Conservation (phyloP, 495 filamentous ascomycete species). For the Elasticomyces elasticus region DNA sequence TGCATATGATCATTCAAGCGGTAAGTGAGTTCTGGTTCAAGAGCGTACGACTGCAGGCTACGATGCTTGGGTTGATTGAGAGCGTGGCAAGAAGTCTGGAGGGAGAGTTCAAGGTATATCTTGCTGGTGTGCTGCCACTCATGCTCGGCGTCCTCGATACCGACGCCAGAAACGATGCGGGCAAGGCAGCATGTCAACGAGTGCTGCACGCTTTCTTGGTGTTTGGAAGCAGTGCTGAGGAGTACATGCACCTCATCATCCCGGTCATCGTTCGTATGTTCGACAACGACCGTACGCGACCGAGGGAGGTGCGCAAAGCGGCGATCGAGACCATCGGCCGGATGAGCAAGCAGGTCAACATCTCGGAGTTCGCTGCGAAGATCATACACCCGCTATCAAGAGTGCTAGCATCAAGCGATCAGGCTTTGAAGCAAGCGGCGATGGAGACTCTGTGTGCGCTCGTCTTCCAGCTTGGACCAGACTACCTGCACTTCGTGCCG, state of each 20-base stretch:
- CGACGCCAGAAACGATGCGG: slow-evolving; percentile 53
- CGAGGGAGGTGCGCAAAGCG: slow-evolving; percentile 63
- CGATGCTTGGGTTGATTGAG: slow-evolving; percentile 83
- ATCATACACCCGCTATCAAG: slow-evolving; percentile 85
- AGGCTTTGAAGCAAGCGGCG: slow-evolving; percentile 68
- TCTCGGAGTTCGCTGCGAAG: slow-evolving; percentile 89
- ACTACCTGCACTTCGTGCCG: slow-evolving; percentile 86
- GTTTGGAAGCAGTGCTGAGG: slow-evolving; percentile 90
- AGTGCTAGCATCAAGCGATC: slow-evolving; percentile 61
- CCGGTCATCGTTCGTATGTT: slow-evolving; percentile 90
- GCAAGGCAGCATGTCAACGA: slow-evolving; percentile 66
- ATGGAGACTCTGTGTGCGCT: slow-evolving; percentile 91
- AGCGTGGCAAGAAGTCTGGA: slow-evolving; percentile 87
- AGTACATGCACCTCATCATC: slow-evolving; percentile 98
- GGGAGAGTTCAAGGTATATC: slow-evolving; percentile 92
- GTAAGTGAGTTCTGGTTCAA: slow-evolving; percentile 79
- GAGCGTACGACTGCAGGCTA: slow-evolving; percentile 67
- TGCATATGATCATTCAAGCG: slow-evolving; percentile 72
- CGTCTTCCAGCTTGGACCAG: slow-evolving; percentile 88
- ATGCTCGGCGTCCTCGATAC: slow-evolving; percentile 92
- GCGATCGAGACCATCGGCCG: slow-evolving; percentile 93
- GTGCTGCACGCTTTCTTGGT: slow-evolving; percentile 91
- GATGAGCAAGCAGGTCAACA: slow-evolving; percentile 91
- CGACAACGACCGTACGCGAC: slow-evolving; percentile 64
- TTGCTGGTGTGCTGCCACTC: slow-evolving; percentile 75